A percentile compares a stretch with the other conserved stretches of the same genome.
phyloP scores from a whole-genome alignment of 495 filamentous ascomycete genomes.

The Saxophila tyrrhenica region DNA sequence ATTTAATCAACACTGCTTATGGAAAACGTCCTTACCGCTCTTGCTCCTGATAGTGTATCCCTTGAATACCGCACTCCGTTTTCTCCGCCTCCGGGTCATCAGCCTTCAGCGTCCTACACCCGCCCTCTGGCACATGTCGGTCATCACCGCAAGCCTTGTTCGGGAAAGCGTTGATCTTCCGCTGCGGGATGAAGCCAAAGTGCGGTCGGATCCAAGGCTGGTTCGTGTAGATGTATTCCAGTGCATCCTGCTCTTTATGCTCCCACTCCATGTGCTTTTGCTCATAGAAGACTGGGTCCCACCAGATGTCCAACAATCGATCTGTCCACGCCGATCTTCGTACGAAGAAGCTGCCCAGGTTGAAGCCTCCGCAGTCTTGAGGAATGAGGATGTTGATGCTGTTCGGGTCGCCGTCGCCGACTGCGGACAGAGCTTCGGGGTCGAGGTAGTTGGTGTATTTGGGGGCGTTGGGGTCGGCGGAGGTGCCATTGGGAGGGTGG shows the following conservation, averaged over 20 bases:
- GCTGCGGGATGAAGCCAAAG: conserved; percentile 81
- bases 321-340: conserved; percentile 79
- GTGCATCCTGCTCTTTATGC: conserved; percentile 92
- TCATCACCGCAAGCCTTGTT: conserved; percentile 78
- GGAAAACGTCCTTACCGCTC: conserved; percentile 37
- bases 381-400: conserved; percentile 82
- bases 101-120: conserved; percentile 1
- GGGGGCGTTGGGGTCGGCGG: conserved; percentile 20
- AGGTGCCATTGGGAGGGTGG: conserved; percentile 54
- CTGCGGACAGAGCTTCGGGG: conserved; percentile 50
- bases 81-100: conserved; percentile 43
- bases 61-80: conserved; percentile 48
- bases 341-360: conserved; percentile 91
- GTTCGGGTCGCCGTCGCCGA: conserved; percentile 58
- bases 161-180: conserved; percentile 90
- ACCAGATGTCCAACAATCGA: conserved; percentile 90
- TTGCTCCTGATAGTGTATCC: conserved; percentile 73
- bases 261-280: conserved; percentile 99
- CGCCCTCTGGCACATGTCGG: conserved; percentile 12
- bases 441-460: conserved; percentile 52
- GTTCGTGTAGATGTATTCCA: conserved; percentile 82
- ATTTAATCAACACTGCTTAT: background rate
- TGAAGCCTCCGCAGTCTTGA: conserved; percentile 94
- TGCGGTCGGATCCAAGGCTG: conserved; percentile 89
- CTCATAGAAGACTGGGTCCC: conserved; percentile 96